Evolutionary conservation across 257 asterid species (phyloP).

Genomic region (Nicotiana sylvestris): DNA sequence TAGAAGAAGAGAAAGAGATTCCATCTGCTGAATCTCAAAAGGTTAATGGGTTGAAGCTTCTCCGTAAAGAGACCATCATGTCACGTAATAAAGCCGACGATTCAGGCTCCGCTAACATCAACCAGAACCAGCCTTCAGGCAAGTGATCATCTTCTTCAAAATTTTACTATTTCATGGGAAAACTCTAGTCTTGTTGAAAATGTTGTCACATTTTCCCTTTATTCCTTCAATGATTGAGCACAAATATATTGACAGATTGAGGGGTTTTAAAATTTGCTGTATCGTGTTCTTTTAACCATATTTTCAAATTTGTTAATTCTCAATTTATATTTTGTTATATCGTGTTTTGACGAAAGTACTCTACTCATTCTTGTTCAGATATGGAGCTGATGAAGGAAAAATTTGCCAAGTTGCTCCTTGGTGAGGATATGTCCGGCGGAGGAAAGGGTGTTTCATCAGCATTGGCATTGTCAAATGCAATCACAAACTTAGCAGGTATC

Average conservation of each 20-base stretch:
- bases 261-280: too few species aligned
- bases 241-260: not conserved
- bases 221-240: not conserved
- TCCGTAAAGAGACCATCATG: conserved; percentile 12
- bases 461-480: conserved; percentile 85
- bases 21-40: conserved; percentile 7
- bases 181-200: not conserved
- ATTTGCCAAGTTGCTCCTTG: conserved; percentile 80
- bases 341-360: not conserved
- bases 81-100: conserved; percentile 19
- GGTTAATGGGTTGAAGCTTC: not conserved
- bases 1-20: conserved; percentile 42
- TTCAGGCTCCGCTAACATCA: conserved; percentile 12
- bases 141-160: not conserved
- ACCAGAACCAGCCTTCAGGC: conserved; percentile 30
- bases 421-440: conserved; percentile 98
- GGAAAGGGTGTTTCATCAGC: conserved; percentile 98
- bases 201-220: not conserved
- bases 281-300: too few species aligned
- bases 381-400: conserved; percentile 80
- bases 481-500: conserved; percentile 86
- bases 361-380: conserved; percentile 27
- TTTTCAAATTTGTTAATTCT: too few species aligned
- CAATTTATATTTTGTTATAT: too few species aligned
- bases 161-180: not conserved